phyloP scores from a whole-genome alignment of 2,329 filamentous ascomycete species.

The Sordariomycetes sp. region DNA sequence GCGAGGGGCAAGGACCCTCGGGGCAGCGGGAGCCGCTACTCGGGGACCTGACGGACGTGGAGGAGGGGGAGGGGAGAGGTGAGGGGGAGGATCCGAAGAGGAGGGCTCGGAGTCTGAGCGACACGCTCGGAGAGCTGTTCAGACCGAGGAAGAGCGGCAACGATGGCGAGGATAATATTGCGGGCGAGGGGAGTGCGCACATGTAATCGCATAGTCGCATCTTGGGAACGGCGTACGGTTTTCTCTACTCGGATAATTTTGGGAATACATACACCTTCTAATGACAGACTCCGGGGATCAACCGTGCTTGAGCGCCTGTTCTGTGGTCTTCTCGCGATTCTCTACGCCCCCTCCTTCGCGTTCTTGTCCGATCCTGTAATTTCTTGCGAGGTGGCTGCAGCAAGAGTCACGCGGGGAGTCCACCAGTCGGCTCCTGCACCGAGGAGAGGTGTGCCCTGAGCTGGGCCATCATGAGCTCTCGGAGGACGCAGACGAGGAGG shows the following conservation, averaged over 20 bases:
- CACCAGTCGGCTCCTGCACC: too few species aligned
- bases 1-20: neutral
- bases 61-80: neutral
- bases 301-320: too few species aligned
- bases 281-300: neutral
- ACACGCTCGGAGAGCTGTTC: conserved; percentile 29
- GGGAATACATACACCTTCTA: neutral
- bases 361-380: too few species aligned
- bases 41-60: conserved; percentile 2
- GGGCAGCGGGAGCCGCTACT: neutral
- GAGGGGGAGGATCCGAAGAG: conserved; percentile 10
- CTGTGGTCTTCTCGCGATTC: too few species aligned
- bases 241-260: neutral
- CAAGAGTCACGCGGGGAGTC: too few species aligned
- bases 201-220: conserved; percentile 8
- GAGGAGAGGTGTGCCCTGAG: too few species aligned
- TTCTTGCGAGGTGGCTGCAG: too few species aligned
- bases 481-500: neutral
- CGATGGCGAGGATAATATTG: conserved; percentile 8
- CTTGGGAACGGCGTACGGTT: conserved; percentile 9
- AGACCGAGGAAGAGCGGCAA: conserved; percentile 19
- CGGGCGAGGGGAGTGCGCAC: neutral
- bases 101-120: conserved; percentile 28
- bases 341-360: too few species aligned
- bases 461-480: neutral